Base-by-base conservation (phyloP, 2,329 filamentous ascomycete genomes). In the Ramularia endophylla region DNA sequence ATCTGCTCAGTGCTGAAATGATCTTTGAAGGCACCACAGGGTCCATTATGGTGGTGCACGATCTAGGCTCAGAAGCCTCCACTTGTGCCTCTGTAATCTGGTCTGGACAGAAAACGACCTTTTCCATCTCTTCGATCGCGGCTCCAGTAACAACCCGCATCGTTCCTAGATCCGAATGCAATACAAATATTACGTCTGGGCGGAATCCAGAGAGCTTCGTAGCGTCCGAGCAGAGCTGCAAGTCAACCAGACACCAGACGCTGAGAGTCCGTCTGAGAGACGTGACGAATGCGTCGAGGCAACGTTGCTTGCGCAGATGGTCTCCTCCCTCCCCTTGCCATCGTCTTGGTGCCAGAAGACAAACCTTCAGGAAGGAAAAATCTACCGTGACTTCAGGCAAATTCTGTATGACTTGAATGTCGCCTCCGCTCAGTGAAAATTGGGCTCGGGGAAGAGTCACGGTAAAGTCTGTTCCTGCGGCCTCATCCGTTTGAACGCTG, bases 361-460 rank as follows among this genome's bases (percentile, higher is more conserved):
- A 37, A 11, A 36, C 42, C 9, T 13, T 18, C 17, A 17, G 5
- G 8, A 27, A 58, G 50, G 12, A 58, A 54, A 2, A 52, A 39
- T 5, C 56, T 46, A 2, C 53, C 6, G 9, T 11, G 22, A n/a
- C 25, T 30, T 8, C 11, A 3, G 6, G 18, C 15, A 19, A 9
- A 27, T n/a, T n/a, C n/a, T 3, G 2, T 8, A 17, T 9, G 27
- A 27, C 22, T 11, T 25, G 22, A 25, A 6, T 11, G 11, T 25
- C 22, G 22, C 6, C 22, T 6, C 11, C 22, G 22, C n/a, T n/a
- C n/a, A n/a, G n/a, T n/a, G n/a, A n/a, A n/a, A 44, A 19, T 12
- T 25, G n/a, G 13, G 18, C 19, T 5, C 30, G 29, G 13, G 43
- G 39, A 12, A 43, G n/a, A 11, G 29, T 18, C 11, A 52, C 40